Evolutionary conservation across 2,329 filamentous ascomycete genomes (phyloP).

Genomic region (Pseudogymnoascus sp.): DNA sequence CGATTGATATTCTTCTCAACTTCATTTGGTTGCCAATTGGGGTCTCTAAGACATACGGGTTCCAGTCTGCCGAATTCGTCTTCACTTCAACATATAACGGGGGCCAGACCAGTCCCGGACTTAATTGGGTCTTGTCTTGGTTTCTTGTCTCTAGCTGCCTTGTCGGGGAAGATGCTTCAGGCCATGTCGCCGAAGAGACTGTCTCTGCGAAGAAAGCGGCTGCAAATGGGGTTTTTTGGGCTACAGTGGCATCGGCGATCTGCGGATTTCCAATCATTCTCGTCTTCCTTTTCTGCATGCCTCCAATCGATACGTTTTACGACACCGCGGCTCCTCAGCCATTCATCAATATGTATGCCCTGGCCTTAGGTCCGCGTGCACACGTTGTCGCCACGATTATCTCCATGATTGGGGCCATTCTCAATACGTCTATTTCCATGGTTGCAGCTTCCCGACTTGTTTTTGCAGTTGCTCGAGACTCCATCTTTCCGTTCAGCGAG

Average conservation of each 20-base stretch:
- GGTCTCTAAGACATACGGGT: conserved; percentile 37
- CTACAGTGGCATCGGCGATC: conserved; percentile 25
- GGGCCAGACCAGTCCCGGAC: conserved; percentile 16
- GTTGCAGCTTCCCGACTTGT: conserved; percentile 13
- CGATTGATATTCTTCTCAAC: conserved; percentile 39
- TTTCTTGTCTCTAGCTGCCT: conserved; percentile 24
- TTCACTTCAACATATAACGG: conserved; percentile 34
- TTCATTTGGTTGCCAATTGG: conserved; percentile 41
- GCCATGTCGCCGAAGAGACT: conserved; percentile 28
- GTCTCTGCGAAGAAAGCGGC: conserved; percentile 27
- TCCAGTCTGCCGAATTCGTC: conserved; percentile 37
- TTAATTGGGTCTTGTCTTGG: conserved; percentile 28
- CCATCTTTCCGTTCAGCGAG: conserved; percentile 12
- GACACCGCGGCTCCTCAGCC: conserved; percentile 25
- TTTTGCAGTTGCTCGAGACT: conserved; percentile 12
- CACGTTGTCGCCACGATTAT: conserved; percentile 16
- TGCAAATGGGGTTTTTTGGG: conserved; percentile 27
- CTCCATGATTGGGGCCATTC: conserved; percentile 15
- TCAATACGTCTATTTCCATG: conserved; percentile 14
- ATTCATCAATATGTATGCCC: conserved; percentile 18
- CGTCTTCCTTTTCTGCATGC: conserved; percentile 28
- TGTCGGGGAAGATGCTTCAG: conserved; percentile 27
- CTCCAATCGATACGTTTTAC: conserved; percentile 27
- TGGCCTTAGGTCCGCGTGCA: conserved; percentile 16
- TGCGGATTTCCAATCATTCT: conserved; percentile 28